Conservation (phyloP, 2,329 filamentous ascomycete genomes). For the Aspergillus novoparasiticus region DNA sequence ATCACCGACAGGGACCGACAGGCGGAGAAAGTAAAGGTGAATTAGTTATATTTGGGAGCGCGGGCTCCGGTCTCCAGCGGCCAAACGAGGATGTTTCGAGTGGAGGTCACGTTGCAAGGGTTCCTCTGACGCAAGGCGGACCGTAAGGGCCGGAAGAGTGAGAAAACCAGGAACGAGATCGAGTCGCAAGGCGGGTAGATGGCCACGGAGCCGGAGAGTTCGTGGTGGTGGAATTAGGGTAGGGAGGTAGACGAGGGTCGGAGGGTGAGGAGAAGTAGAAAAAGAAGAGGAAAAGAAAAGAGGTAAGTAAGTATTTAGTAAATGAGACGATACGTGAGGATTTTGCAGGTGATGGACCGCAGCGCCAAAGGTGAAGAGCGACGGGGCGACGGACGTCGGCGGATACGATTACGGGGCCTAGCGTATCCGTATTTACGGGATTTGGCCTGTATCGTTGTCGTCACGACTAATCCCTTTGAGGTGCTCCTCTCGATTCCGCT, state of each 20-base stretch:
- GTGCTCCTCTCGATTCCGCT: slow-evolving; percentile 5
- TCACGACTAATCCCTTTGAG: slow-evolving; percentile 24
- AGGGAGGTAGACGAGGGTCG: slow-evolving; percentile 17
- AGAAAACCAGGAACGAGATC: slow-evolving; percentile 23
- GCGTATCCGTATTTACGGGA: slow-evolving; percentile 32
- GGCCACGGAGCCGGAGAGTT: slow-evolving; percentile 28
- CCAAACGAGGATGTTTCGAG: slow-evolving; percentile 23
- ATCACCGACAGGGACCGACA: slow-evolving; percentile 19
- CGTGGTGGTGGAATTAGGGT: slow-evolving; percentile 3
- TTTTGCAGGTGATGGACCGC: slow-evolving; percentile 4
- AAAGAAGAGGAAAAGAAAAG: slow-evolving; percentile 16
- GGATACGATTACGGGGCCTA: slow-evolving; percentile 20
- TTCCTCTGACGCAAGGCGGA: slow-evolving; percentile 33
- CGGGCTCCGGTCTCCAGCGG: slow-evolving; percentile 28
- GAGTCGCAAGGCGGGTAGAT: slow-evolving; percentile 21
- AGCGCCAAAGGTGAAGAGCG: slow-evolving; percentile 14
- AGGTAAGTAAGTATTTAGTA: slow-evolving; percentile 9
- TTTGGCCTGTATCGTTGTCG: slow-evolving; percentile 28
- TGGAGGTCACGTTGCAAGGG: slow-evolving; percentile 34
- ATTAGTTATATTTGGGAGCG: slow-evolving; percentile 13
- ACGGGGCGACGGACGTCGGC: slow-evolving; percentile 23
- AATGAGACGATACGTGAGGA: slow-evolving; percentile 15
- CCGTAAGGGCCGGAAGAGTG: slow-evolving; percentile 24
- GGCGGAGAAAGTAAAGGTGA: slow-evolving; percentile 18
- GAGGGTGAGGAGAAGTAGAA: slow-evolving; percentile 9